These are phyloP conservation scores for Fragosphaeria purpurea DNA, from an alignment of 2,329 filamentous ascomycete genomes.

Conservation along the genomic window DNA sequence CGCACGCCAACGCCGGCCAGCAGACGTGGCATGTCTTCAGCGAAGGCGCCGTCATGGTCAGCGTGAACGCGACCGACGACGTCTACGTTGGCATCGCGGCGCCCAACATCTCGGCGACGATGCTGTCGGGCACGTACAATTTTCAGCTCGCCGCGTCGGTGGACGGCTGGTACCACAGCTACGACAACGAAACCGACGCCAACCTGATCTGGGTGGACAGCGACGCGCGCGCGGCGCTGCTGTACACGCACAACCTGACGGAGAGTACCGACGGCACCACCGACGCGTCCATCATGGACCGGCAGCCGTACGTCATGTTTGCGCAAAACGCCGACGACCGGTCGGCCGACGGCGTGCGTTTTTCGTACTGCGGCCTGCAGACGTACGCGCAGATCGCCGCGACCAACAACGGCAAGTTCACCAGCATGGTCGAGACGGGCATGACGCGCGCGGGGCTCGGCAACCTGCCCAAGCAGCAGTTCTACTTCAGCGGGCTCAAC, in stretches of 20 bases:
- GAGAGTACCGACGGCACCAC: constrained; percentile 34
- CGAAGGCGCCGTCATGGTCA: constrained; percentile 60
- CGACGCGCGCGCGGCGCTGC: constrained; percentile 66
- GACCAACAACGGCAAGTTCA: constrained; percentile 40
- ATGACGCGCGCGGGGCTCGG: constrained; percentile 61
- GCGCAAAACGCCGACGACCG: constrained; percentile 51
- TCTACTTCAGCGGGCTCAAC: constrained; percentile 70
- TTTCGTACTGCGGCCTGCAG: constrained; percentile 74
- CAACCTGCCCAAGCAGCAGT: constrained; percentile 72
- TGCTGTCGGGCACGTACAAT: constrained; percentile 59
- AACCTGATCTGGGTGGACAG: constrained; percentile 75
- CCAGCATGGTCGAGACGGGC: constrained; percentile 41
- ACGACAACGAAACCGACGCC: constrained; percentile 38
- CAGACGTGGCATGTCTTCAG: constrained; percentile 44
- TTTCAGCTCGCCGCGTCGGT: constrained; percentile 75
- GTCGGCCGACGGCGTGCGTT: constrained; percentile 57
- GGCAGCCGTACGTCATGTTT: constrained; percentile 67
- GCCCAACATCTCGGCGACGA: constrained; percentile 47
- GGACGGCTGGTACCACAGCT: constrained; percentile 66
- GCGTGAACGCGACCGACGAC: constrained; percentile 50
- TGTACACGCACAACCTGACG: constrained; percentile 69
- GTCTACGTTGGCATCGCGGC: constrained; percentile 71
- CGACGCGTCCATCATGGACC: constrained; percentile 43
- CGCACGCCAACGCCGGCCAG: constrained; percentile 33
- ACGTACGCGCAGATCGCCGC: constrained; percentile 53